Evolutionary conservation across 1,139 yeast genomes (phyloP).

Genomic region (Blastobotrys petasosporus): DNA sequence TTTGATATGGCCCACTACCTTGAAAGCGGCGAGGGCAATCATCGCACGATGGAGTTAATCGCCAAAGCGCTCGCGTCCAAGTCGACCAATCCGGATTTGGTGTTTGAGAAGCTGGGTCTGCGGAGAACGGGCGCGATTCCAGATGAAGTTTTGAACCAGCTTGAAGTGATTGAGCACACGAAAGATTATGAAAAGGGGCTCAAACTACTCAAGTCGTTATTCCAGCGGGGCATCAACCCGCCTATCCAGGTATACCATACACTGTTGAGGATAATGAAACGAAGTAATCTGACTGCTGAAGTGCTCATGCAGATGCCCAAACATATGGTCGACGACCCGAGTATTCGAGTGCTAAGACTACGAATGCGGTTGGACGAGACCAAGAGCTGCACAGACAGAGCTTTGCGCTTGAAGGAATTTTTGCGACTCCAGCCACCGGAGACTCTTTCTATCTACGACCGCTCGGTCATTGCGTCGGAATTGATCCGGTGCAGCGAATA

Average conservation of each 20-base stretch:
- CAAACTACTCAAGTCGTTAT: conserved; percentile 16
- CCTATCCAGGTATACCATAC: conserved; percentile 15
- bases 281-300: conserved; percentile 15
- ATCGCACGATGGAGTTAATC: conserved; percentile 1
- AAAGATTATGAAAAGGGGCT: conserved; percentile 12
- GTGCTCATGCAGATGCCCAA: conserved; percentile 5
- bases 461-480: conserved; percentile 20
- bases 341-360: too few species aligned
- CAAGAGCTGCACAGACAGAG: too few species aligned
- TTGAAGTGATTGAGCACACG: too few species aligned
- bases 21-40: neutral
- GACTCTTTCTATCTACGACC: conserved; percentile 8
- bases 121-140: neutral
- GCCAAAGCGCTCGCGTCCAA: conserved; percentile 3
- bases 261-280: conserved; percentile 13
- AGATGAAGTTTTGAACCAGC: neutral
- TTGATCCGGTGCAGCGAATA: conserved; percentile 16
- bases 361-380: too few species aligned
- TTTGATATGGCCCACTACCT: conserved; percentile 5
- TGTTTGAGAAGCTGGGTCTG: neutral
- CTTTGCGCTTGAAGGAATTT: conserved; percentile 1
- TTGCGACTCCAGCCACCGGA: neutral
- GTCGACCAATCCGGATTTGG: neutral
- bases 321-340: too few species aligned
- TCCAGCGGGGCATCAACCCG: conserved; percentile 20